A percentile compares a stretch with the other conserved stretches of the same genome.
Conservation (phyloP, 2,329 filamentous ascomycete genomes). For the Ilyonectria destructans region DNA sequence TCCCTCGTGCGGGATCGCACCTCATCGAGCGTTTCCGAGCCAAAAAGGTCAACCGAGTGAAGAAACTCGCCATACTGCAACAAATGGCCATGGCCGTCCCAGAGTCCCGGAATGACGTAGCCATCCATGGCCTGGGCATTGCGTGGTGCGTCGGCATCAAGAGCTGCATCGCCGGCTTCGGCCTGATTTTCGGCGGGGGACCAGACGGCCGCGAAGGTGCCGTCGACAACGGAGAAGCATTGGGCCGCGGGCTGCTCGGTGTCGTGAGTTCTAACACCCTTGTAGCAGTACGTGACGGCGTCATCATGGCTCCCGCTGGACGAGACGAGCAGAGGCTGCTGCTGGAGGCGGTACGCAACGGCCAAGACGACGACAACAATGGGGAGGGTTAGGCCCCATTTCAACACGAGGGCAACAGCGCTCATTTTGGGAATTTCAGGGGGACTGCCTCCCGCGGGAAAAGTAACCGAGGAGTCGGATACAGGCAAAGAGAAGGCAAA, state of each 20-base stretch:
- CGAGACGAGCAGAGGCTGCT: constrained; percentile 42
- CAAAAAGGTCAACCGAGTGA: constrained; percentile 77
- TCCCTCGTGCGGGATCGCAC: constrained; percentile 66
- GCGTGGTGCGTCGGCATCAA: constrained; percentile 38
- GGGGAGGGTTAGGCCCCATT: constrained; percentile 53
- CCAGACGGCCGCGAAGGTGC: constrained; percentile 67
- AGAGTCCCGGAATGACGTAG: constrained; percentile 77
- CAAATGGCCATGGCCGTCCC: constrained; percentile 81
- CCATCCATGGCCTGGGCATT: constrained; percentile 55
- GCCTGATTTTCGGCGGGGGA: constrained; percentile 44
- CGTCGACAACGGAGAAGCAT: constrained; percentile 72
- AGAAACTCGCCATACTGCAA: constrained; percentile 78
- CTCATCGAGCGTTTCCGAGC: constrained; percentile 69
- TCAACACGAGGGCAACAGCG: constrained; percentile 33
- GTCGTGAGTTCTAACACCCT: constrained; percentile 57
- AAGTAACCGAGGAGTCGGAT: background rate
- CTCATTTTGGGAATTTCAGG: constrained; percentile 28
- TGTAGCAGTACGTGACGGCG: constrained; percentile 58
- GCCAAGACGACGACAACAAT: constrained; percentile 53
- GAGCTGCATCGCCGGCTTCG: constrained; percentile 40
- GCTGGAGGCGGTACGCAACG: constrained; percentile 51
- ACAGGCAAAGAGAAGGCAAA: background rate
- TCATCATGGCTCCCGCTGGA: constrained; percentile 19
- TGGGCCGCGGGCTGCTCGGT: constrained; percentile 57
- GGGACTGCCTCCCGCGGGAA: background rate